Base-by-base conservation (phyloP, 1,284 basidiomycete genomes). In the Cryptococcus sp. region DNA sequence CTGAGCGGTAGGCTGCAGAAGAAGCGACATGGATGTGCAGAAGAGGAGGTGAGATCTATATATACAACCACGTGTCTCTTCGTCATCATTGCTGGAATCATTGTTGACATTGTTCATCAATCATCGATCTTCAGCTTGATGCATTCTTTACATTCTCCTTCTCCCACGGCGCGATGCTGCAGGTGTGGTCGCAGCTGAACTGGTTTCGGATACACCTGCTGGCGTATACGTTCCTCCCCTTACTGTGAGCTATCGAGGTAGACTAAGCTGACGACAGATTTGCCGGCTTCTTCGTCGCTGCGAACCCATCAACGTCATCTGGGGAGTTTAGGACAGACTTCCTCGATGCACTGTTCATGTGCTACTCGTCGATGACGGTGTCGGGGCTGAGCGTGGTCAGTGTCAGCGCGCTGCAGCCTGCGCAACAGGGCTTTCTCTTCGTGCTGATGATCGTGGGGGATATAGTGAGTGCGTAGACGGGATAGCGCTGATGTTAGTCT, bases 151-250 rank as follows among this genome's bases (percentile, higher is more conserved):
- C 13, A 35, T 10, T 35, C 31, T 31, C 10, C 4, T 10, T 31
- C 27, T 35, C 31, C 13, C 42, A 22, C 42, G 6, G 42, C 22
- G 16, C 42, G 42, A 45, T 45, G 42, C 42, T n/a, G n/a, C n/a
- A 45, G n/a, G 42, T 38, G n/a, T 51, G 42, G 42, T 45, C 52
- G 11, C 41, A 53, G 52, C 38, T 65, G 19, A 65, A 65, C 47
- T 65, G 63, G 63, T 65, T 65, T 42, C 39, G 63, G 40, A 61
- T 65, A 16, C 63, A 65, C 54, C 52, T 65, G 1, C 41, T 65
- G 22, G 56, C 55, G 22, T 65, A 56, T 54, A 59, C 56, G 20
- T 16, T 61, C 25, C 38, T 61, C 13, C 63, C 63, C 0, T 46
- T 65, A 35, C 25, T 65, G 59, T 60, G 31, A 53, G 54, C 53